A percentile compares a stretch with the other conserved stretches of the same genome.
Evolutionary conservation across 208 protist genomes (phyloP).

Genomic region (Wallacemonas sp.): DNA sequence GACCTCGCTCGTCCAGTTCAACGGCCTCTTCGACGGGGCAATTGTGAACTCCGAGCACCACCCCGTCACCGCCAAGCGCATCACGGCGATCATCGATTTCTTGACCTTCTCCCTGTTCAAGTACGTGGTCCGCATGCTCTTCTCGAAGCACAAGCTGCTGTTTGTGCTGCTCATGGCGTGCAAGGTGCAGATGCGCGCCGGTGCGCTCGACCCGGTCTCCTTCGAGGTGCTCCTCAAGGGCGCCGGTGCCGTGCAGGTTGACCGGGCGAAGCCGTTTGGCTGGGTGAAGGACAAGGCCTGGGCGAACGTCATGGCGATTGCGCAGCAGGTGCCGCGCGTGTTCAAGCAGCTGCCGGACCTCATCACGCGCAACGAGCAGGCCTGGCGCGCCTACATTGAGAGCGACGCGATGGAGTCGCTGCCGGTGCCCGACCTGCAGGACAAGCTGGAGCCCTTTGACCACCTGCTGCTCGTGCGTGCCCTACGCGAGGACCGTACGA

Average conservation of each 20-base stretch:
- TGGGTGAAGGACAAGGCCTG: constrained; percentile 97
- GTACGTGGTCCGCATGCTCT: constrained; percentile 97
- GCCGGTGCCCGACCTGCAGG: constrained; percentile 91
- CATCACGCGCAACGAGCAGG: constrained; percentile 91
- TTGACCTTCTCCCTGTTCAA: constrained; percentile 94
- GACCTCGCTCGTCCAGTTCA: constrained; percentile 97
- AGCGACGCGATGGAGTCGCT: constrained; percentile 92
- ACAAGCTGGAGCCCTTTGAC: constrained; percentile 94
- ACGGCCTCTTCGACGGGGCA: constrained; percentile 95
- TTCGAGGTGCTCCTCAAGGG: constrained; percentile 96
- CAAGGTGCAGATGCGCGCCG: constrained; percentile 95
- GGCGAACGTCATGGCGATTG: constrained; percentile 94
- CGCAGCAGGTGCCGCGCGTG: constrained; percentile 79
- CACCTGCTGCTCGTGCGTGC: constrained; percentile 95
- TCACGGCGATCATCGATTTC: constrained; percentile 96
- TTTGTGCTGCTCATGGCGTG: constrained; percentile 97
- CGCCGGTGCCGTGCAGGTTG: constrained; percentile 92
- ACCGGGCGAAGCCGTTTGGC: constrained; percentile 91
- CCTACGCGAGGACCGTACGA: constrained; percentile 95
- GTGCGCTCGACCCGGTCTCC: constrained; percentile 66
- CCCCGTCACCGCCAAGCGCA: constrained; percentile 93
- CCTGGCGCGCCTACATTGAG: constrained; percentile 96
- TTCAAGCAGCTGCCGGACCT: constrained; percentile 96
- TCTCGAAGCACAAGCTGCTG: constrained; percentile 97
- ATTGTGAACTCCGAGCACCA: constrained; percentile 93